A percentile compares a stretch with the other conserved stretches of the same genome.
phyloP scores from a whole-genome alignment of 495 filamentous ascomycete genomes.

The Penicillium waksmanii region DNA sequence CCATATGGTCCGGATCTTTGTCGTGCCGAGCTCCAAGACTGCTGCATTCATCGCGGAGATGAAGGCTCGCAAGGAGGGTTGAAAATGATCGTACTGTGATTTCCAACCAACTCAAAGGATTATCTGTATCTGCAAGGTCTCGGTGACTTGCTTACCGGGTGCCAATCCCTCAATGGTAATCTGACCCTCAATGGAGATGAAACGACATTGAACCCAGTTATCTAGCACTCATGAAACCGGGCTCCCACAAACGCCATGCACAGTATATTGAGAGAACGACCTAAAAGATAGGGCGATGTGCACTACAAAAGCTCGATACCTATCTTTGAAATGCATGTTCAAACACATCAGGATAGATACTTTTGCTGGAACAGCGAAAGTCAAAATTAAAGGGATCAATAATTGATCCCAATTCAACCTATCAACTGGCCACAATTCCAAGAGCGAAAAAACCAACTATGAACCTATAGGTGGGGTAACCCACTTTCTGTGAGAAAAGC shows the following conservation, averaged over 20 bases:
- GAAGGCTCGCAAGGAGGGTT: constrained; percentile 63
- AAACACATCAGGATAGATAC: neutral
- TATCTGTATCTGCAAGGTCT: neutral
- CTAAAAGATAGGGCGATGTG: neutral
- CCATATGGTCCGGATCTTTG: constrained; percentile 76
- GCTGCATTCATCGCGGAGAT: constrained; percentile 79
- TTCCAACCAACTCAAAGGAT: neutral
- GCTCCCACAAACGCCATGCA: neutral
- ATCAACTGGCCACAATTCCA: no score
- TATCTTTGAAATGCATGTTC: neutral
- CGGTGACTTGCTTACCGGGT: neutral
- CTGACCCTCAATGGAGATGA: neutral
- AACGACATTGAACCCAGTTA: neutral
- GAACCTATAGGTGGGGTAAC: no score
- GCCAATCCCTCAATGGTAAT: no score
- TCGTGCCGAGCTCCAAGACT: constrained; percentile 72
- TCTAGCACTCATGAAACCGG: neutral
- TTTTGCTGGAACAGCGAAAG: neutral
- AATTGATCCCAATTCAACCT: neutral
- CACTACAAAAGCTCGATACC: neutral
- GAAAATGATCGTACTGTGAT: constrained; percentile 11
- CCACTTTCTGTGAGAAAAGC: no score
- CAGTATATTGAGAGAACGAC: neutral
- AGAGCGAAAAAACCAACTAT: no score
- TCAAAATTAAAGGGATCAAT: neutral